Base-by-base conservation (phyloP, 2,329 filamentous ascomycete species). In the Thielaviopsis musarum region DNA sequence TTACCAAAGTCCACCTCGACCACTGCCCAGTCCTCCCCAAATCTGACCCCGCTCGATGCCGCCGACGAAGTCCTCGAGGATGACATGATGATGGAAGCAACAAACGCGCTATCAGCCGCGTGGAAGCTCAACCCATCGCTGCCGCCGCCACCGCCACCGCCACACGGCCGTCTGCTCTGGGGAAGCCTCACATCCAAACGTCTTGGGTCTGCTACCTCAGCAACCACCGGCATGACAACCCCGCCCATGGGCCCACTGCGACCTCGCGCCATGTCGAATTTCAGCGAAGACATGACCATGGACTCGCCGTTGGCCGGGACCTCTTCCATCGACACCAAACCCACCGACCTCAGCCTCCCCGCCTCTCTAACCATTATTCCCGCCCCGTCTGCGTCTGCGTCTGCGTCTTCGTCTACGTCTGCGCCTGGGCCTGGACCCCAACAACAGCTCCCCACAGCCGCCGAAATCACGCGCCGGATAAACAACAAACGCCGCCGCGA, bases 401-500 rank as follows among this genome's bases (percentile, higher is more conserved):
- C 38, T n/a, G 10, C 6, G 5, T 45, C 38, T 17, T 2, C 38
- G 10, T 5, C 38, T 17, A 3, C 13, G 15, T 7, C 38, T 10
- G 30, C 4, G 30, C 30, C 10, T 5, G 30, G 6, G 30, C 30
- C 30, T 12, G 30, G 30, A 28, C 24, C 21, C 10, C 52, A 69
- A 17, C 68, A 69, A 54, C 66, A 75, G n/a, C 74, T 77, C 2
- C 83, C 85, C 0, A 85, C 79, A 0, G 81, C 85, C 0, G 82
- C 85, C 12, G 87, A 93, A 66, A 81, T 91, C 56, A 86, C 86
- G 4, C 79, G 88, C 9, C 87, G 89, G 62, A 84, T 89, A 58
- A 84, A 87, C 69, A 82, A 80, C 69, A 93, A 91, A 69, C 83
- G 91, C n/a, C 81, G 89, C 22, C 80, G 90, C 59, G 91, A 96